phyloP scores from a whole-genome alignment of 768 basidiomycete species.

The Termitomyces sp. region DNA sequence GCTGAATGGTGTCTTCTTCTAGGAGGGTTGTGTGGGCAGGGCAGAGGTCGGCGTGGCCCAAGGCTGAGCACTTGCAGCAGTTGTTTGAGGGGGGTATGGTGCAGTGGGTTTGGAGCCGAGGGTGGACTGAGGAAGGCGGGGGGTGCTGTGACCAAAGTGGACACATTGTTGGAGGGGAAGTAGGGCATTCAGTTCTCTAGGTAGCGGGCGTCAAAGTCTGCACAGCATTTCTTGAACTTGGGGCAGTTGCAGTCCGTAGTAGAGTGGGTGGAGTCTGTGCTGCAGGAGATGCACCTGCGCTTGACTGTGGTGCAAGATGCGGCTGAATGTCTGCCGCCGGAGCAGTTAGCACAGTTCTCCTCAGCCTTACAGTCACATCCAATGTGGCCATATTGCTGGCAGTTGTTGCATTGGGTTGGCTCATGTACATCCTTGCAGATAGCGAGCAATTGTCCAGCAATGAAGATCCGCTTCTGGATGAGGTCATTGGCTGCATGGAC shows the following conservation, averaged over 20 bases:
- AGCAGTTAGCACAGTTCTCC: neutral
- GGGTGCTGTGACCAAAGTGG: too few species aligned
- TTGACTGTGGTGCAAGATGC: neutral
- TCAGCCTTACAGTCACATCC: neutral
- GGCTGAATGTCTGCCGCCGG: neutral
- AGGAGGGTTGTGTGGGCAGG: too few species aligned
- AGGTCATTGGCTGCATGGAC: neutral
- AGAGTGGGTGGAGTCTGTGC: neutral
- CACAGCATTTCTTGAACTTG: too few species aligned
- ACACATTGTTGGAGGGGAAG: too few species aligned
- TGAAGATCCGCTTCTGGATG: neutral
- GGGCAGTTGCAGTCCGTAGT: neutral
- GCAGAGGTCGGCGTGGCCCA: too few species aligned
- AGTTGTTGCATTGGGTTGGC: neutral
- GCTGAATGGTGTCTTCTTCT: too few species aligned
- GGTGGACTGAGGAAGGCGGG: too few species aligned
- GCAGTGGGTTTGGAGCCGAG: too few species aligned
- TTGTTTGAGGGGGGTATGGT: too few species aligned
- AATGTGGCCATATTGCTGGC: neutral
- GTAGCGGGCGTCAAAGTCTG: too few species aligned
- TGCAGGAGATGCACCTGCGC: neutral
- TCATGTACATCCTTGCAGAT: neutral
- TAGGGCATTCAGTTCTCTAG: too few species aligned
- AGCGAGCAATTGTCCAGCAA: fast-evolving
- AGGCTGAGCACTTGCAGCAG: too few species aligned